Conservation (phyloP, 345 rosid species). For the Citrus sp. region DNA sequence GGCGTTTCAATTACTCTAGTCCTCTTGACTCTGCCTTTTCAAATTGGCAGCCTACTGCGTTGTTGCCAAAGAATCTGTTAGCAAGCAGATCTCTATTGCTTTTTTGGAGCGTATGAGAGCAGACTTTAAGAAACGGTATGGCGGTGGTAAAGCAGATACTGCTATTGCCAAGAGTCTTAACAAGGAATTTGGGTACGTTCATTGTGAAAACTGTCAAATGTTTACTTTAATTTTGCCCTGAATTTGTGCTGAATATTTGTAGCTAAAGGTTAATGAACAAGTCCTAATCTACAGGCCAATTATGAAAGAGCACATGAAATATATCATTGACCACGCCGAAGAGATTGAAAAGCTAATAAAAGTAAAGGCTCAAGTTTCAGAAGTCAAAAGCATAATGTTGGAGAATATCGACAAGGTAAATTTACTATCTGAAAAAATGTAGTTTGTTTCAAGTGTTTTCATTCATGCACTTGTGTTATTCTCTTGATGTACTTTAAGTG, state of each 20-base stretch:
- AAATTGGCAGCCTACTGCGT: conserved; percentile 81
- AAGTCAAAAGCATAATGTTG: conserved; percentile 92
- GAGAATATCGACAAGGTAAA: conserved; percentile 94
- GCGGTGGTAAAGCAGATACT: conserved; percentile 95
- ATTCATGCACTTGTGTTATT: not conserved
- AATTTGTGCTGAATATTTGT: conserved; percentile 1
- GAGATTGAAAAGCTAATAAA: conserved; percentile 92
- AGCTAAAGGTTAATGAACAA: not conserved
- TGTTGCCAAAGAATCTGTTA: conserved; percentile 86
- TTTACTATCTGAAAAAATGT: not conserved
- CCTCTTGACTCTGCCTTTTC: conserved; percentile 13
- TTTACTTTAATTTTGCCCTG: not conserved
- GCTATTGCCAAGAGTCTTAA: conserved; percentile 90
- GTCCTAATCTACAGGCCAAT: conserved; percentile 53
- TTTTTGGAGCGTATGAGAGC: conserved; percentile 89
- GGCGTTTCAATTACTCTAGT: not conserved
- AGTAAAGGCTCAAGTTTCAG: conserved; percentile 98
- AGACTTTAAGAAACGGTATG: conserved; percentile 88
- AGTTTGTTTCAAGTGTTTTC: conserved; percentile 4
- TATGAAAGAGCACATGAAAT: conserved; percentile 97
- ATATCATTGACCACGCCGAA: conserved; percentile 87
- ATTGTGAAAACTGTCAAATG: not conserved
- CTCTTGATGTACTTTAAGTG: not conserved
- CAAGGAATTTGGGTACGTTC: conserved; percentile 84
- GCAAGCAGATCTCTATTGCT: conserved; percentile 92